Evolutionary conservation across 176 grass and related monocot genomes (phyloP), one percentile per base, ranked within the genome.

Genomic region (Saccharum officinarum): DNA sequence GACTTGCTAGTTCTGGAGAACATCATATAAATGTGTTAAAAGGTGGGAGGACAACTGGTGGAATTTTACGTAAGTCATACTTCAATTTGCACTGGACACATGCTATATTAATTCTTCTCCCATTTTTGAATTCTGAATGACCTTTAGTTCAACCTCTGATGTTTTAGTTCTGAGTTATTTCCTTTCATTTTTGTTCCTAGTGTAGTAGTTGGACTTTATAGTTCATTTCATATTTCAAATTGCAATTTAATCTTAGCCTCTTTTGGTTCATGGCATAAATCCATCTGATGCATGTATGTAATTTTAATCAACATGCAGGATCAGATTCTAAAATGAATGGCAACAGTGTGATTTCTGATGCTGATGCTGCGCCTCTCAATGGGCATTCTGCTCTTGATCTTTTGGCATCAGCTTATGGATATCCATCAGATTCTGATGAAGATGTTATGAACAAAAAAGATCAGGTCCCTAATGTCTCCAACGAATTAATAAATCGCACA

Each of bases 351-450:
- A 75, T 82, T 88, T 88, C 83, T 65, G 89, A 91, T 90, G 79
- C 69, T 76, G 87, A 91, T 90, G 79, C 65, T 73, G 87, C 60
- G 17, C 77, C 92, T 70, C 72, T 80, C 57, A 76, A 86, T 77
- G 55, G 81, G 61, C 79, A 42, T 77, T 94, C 97, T 88, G 92
- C 90, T 76, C 97, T 92, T 88, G 97, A 92, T 89, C 88, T 91
- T 80, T 89, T 99, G 81, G 97, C 82, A 37, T 90, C 92, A 83
- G 83, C 75, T 50, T 91, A 94, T 86, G 91, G 57, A 40, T 88
- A 88, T 87, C 73, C 42, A 76, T 91, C 93, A 73, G 86, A 92
- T 67, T 82, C 94, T 79, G 87, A 89, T 61, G 78, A 95, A 70
- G 83, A 95, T 90, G 79, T 82, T 82, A 25, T 9, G 62, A 46